A percentile compares a stretch with the other conserved stretches of the same genome.
Conservation (phyloP, 148 eudicot genomes). For the Spergularia bocconei region DNA sequence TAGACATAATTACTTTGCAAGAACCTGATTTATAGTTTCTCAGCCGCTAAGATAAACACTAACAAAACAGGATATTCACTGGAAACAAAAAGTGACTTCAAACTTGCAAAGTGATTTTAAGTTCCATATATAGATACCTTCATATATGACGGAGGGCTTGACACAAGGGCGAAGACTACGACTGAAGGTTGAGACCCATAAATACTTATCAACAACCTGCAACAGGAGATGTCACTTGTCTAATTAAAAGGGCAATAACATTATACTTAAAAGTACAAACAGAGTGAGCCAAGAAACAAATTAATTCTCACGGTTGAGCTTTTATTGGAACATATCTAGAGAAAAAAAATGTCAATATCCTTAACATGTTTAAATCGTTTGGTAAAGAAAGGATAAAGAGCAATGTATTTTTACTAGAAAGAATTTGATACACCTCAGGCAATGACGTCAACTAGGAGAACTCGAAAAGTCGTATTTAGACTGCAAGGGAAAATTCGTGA, state of each 20-base stretch:
- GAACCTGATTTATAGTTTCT: not conserved
- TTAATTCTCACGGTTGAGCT: not conserved
- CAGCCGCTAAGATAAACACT: not conserved
- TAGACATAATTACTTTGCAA: not conserved
- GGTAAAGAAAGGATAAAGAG: not conserved
- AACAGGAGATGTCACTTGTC: conserved; percentile 12
- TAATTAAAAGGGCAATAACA: not conserved
- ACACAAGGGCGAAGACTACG: conserved; percentile 58
- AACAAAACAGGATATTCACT: not conserved
- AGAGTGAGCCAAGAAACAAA: not conserved
- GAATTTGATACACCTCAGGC: no score
- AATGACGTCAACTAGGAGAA: no score
- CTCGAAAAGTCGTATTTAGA: not conserved
- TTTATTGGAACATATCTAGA: no score
- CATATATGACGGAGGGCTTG: conserved; percentile 57
- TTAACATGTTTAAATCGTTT: not conserved
- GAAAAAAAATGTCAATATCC: not conserved
- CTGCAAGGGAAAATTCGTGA: not conserved
- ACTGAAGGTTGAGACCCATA: conserved; percentile 50
- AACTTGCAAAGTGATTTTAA: not conserved
- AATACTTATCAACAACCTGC: conserved; percentile 42
- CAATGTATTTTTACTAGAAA: no score
- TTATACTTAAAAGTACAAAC: not conserved
- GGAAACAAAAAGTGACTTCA: conserved; percentile 1
- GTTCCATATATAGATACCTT: conserved; percentile 47